phyloP scores from a whole-genome alignment of 2,329 filamentous ascomycete genomes.

The Colletotrichum sp. region DNA sequence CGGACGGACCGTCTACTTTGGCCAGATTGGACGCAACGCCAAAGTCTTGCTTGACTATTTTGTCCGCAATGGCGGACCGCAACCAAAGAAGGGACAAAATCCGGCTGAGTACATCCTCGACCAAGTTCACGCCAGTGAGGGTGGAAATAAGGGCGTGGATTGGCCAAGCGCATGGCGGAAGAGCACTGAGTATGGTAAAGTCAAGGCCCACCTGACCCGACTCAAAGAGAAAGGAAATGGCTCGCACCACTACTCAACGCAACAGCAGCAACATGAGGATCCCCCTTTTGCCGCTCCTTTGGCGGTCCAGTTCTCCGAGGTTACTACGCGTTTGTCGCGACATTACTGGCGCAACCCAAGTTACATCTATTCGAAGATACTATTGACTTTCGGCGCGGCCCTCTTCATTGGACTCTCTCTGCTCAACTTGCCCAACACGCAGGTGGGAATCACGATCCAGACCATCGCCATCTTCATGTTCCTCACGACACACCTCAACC shows the following conservation, averaged over 20 bases:
- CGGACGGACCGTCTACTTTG: constrained; percentile 63
- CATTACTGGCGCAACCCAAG: constrained; percentile 80
- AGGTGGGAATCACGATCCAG: constrained; percentile 72
- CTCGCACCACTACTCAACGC: not conserved
- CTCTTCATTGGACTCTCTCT: constrained; percentile 73
- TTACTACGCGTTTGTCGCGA: constrained; percentile 69
- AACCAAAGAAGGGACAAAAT: constrained; percentile 60
- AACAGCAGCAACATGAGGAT: constrained; percentile 37
- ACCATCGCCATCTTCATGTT: constrained; percentile 77
- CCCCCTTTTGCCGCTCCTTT: constrained; percentile 71
- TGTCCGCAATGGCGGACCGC: constrained; percentile 60
- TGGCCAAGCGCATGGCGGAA: constrained; percentile 41
- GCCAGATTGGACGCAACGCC: constrained; percentile 58
- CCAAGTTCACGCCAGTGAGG: constrained; percentile 48
- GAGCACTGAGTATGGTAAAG: constrained; percentile 33
- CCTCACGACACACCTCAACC: constrained; percentile 71
- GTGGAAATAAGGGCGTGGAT: constrained; percentile 44
- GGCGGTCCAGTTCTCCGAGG: constrained; percentile 60
- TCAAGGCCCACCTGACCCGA: constrained; percentile 34
- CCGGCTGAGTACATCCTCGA: constrained; percentile 73
- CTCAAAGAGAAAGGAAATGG: constrained; percentile 15
- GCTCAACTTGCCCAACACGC: constrained; percentile 62
- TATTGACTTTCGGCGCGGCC: constrained; percentile 55
- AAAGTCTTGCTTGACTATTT: constrained; percentile 62
- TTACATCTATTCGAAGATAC: constrained; percentile 75